phyloP scores from a whole-genome alignment of 2,329 filamentous ascomycete species.

The Colletotrichum horii region DNA sequence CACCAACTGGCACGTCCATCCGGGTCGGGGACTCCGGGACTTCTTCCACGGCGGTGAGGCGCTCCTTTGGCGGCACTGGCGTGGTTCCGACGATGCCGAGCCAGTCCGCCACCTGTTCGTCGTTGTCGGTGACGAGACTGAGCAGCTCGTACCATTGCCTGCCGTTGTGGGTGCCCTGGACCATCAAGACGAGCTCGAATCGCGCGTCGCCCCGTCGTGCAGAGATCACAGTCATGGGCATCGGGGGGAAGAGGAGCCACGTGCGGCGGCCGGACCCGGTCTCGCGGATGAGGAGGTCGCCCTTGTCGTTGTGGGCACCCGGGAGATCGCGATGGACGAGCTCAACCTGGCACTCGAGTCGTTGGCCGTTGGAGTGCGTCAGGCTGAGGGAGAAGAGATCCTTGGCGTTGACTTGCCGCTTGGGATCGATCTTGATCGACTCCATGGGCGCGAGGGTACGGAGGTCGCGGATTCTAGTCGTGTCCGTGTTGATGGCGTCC shows the following conservation, averaged over 20 bases:
- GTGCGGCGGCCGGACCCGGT: constrained; percentile 74
- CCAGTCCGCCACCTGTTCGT: constrained; percentile 85
- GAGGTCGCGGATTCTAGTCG: constrained; percentile 79
- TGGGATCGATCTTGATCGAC: constrained; percentile 74
- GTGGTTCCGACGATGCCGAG: constrained; percentile 72
- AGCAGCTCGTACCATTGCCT: constrained; percentile 85
- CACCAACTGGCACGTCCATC: constrained; percentile 20
- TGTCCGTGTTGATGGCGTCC: constrained; percentile 83
- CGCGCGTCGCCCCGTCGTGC: constrained; percentile 75
- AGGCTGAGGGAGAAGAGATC: constrained; percentile 89
- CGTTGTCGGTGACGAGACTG: constrained; percentile 76
- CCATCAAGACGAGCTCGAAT: constrained; percentile 83
- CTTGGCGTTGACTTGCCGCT: constrained; percentile 83
- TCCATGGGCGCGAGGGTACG: constrained; percentile 75
- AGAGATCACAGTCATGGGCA: constrained; percentile 76
- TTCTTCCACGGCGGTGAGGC: constrained; percentile 36
- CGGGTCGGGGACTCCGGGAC: constrained; percentile 16
- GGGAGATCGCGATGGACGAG: constrained; percentile 83
- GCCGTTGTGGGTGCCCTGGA: constrained; percentile 71
- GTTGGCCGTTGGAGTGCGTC: constrained; percentile 86
- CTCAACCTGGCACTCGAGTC: constrained; percentile 88
- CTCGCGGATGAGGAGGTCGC: constrained; percentile 92
- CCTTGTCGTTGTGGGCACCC: constrained; percentile 67
- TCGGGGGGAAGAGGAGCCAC: constrained; percentile 91
- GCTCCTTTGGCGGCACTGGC: constrained; percentile 52